Conservation (phyloP, 225 moss, liverwort and hornwort species). For the Physcomitrellopsis africana region DNA sequence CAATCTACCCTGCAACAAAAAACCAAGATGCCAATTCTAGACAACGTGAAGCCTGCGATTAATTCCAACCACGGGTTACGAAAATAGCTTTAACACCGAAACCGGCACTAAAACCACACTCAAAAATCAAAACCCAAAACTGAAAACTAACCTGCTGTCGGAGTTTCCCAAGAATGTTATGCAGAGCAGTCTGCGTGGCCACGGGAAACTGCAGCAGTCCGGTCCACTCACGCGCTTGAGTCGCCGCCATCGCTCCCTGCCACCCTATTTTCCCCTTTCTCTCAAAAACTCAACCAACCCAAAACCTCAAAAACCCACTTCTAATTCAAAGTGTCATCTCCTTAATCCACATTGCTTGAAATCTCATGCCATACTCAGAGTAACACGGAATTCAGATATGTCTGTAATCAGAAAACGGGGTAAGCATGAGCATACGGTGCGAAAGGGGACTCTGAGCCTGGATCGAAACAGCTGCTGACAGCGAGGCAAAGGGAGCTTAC, state of each 20-base stretch:
- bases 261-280: not conserved
- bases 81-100: not conserved
- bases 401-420: not conserved
- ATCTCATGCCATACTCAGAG: not conserved
- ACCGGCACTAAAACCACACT: not conserved
- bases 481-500: not conserved
- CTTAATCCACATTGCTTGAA: constrained; percentile 31
- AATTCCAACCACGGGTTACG: constrained; percentile 12
- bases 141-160: constrained; percentile 59
- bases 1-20: not conserved
- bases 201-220: constrained; percentile 87
- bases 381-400: not conserved
- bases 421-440: not conserved
- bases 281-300: not conserved
- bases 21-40: not conserved
- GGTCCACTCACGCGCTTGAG: constrained; percentile 83
- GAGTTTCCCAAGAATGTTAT: constrained; percentile 71
- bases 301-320: constrained; percentile 21
- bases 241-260: constrained; percentile 42
- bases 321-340: constrained; percentile 16
- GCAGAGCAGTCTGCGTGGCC: constrained; percentile 79
- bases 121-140: not conserved
- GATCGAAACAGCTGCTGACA: not conserved
- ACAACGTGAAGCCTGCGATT: not conserved
- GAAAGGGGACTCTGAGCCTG: not conserved